phyloP scores from a whole-genome alignment of 306 rosid species.

The Rubus parviflorus region DNA sequence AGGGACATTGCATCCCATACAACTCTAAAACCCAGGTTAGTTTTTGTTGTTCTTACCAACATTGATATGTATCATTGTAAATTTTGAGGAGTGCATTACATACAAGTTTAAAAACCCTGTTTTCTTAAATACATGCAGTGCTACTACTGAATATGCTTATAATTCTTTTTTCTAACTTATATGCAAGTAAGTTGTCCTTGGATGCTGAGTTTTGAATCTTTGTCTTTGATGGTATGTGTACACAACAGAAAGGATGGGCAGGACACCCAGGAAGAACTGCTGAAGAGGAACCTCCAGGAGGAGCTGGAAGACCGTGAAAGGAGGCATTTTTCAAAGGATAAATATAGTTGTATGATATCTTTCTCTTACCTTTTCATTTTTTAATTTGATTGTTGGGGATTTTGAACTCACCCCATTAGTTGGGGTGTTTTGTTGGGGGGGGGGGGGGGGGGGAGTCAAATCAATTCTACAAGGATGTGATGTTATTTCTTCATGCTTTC shows the following conservation, averaged over 20 bases:
- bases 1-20: slow-evolving; percentile 92
- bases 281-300: slow-evolving; percentile 81
- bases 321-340: slow-evolving; percentile 87
- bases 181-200: neutral
- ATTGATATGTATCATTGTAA: neutral
- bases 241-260: slow-evolving; percentile 76
- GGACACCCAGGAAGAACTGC: slow-evolving; percentile 81
- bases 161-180: neutral
- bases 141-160: too few relatives aligned
- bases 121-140: neutral
- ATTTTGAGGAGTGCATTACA: too few relatives aligned
- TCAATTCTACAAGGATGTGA: neutral
- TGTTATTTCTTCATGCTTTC: neutral
- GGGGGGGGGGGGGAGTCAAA: neutral
- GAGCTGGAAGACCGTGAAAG: slow-evolving; percentile 91
- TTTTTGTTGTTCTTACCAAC: neutral
- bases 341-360: slow-evolving; percentile 55
- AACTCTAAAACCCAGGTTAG: slow-evolving; percentile 71
- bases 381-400: neutral
- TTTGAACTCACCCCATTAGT: neutral
- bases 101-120: neutral
- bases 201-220: slow-evolving; percentile 2
- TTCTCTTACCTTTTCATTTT: neutral
- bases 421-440: too few relatives aligned
- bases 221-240: neutral